These are phyloP conservation scores for Candida sanyaensis DNA, from an alignment of 1,139 yeast genomes.

Conservation along the genomic window DNA sequence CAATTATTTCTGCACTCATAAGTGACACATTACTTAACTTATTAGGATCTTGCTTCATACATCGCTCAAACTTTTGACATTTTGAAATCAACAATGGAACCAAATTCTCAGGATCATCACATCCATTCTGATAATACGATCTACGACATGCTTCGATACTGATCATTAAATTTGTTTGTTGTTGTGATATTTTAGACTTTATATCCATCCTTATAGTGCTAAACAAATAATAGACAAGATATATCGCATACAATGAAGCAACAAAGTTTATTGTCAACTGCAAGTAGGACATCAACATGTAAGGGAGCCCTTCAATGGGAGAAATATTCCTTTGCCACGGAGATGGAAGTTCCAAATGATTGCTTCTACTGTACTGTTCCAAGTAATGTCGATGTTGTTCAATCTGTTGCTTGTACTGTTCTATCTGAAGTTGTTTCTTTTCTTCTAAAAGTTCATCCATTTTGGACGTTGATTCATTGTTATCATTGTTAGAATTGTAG, in stretches of 20 bases:
- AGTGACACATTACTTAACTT: constrained; percentile 46
- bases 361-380: constrained; percentile 1
- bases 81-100: constrained; percentile 59
- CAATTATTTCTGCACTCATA: constrained; percentile 64
- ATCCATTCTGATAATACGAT: constrained; percentile 54
- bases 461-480: not conserved
- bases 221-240: constrained; percentile 43
- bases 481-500: constrained; percentile 6
- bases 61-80: constrained; percentile 62
- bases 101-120: constrained; percentile 52
- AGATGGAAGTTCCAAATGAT: constrained; percentile 33
- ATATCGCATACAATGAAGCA: constrained; percentile 44
- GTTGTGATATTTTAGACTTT: constrained; percentile 43
- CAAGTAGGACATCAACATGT: constrained; percentile 57
- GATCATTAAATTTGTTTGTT: constrained; percentile 34
- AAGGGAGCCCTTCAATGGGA: constrained; percentile 47
- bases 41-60: constrained; percentile 59
- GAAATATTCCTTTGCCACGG: constrained; percentile 47
- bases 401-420: constrained; percentile 4
- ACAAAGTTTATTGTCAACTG: constrained; percentile 52
- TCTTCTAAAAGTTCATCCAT: not conserved
- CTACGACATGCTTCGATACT: constrained; percentile 52
- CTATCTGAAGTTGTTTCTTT: constrained; percentile 2
- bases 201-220: constrained; percentile 56
- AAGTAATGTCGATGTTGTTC: constrained; percentile 3